Evolutionary conservation across 179 eudicot genomes (phyloP).

Genomic region (Vitellaria paradoxa): DNA sequence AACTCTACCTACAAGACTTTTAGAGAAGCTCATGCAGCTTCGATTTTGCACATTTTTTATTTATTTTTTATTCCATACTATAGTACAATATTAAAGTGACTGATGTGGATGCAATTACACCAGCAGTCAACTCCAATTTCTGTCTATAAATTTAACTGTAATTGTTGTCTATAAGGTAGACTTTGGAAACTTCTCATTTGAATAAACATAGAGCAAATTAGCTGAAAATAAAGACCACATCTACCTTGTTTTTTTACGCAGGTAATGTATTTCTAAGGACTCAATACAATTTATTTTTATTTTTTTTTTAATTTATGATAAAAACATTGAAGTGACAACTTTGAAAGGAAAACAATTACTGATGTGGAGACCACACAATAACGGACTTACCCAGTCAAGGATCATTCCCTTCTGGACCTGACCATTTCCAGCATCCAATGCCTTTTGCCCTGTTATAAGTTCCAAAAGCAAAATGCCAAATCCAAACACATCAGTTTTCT

Average conservation of each 20-base stretch:
- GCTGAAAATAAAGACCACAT: background rate
- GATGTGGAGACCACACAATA: background rate
- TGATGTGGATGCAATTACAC: background rate
- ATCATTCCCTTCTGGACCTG: constrained; percentile 87
- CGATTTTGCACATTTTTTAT: too few species aligned
- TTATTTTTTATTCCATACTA: too few species aligned
- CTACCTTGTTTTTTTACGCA: background rate
- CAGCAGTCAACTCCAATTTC: background rate
- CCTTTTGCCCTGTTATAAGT: constrained; percentile 83
- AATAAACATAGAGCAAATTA: background rate
- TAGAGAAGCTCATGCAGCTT: too few species aligned
- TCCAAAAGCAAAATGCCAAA: constrained; percentile 87
- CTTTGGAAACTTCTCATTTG: too few species aligned
- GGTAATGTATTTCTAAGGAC: background rate
- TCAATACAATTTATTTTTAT: too few species aligned
- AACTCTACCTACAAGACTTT: too few species aligned
- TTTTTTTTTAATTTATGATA: too few species aligned
- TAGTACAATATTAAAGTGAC: too few species aligned
- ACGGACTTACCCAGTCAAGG: constrained; percentile 60
- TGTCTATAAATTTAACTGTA: background rate
- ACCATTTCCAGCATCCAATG: constrained; percentile 70
- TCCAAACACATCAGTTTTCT: constrained; percentile 93
- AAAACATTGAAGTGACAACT: background rate
- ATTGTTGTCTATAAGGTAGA: background rate
- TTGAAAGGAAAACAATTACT: background rate